Evolutionary conservation across 176 grass and related monocot genomes (phyloP).

Genomic region (Dendrocalamus sinicus): DNA sequence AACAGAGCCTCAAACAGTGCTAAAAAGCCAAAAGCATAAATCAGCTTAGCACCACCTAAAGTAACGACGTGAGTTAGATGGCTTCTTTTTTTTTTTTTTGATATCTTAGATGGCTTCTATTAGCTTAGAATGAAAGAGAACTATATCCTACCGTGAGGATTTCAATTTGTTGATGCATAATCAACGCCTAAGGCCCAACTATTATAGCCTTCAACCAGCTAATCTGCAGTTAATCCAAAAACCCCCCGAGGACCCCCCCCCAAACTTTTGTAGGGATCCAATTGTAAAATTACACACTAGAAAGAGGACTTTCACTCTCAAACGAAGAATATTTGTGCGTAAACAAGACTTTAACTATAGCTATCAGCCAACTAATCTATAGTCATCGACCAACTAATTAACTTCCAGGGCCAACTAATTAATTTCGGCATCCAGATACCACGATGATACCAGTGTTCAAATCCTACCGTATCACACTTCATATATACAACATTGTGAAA

Average conservation of each 20-base stretch:
- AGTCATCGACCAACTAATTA: slow-evolving; percentile 32
- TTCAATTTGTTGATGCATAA: background rate
- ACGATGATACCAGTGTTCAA: background rate
- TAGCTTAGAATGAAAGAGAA: slow-evolving; percentile 7
- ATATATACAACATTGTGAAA: too few species aligned
- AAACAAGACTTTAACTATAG: slow-evolving; percentile 40
- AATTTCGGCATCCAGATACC: background rate
- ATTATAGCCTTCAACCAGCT: background rate
- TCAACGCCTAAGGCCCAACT: background rate
- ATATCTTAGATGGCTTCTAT: slow-evolving; percentile 1
- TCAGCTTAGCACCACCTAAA: background rate
- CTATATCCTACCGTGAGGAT: background rate
- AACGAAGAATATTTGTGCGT: background rate
- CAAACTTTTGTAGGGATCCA: background rate
- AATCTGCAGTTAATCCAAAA: background rate
- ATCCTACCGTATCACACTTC: too few species aligned
- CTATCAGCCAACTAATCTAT: slow-evolving; percentile 33
- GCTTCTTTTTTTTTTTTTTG: too few species aligned
- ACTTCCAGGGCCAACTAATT: slow-evolving; percentile 1
- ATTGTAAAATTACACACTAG: background rate
- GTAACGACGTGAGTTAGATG: background rate
- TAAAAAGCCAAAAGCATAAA: too few species aligned
- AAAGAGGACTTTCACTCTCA: background rate
- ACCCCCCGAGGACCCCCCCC: background rate
- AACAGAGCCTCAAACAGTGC: too few species aligned